A percentile compares a stretch with the other conserved stretches of the same genome.
Evolutionary conservation across 441 rosid species (phyloP).

Genomic region (Gossypium schwendimanii): DNA sequence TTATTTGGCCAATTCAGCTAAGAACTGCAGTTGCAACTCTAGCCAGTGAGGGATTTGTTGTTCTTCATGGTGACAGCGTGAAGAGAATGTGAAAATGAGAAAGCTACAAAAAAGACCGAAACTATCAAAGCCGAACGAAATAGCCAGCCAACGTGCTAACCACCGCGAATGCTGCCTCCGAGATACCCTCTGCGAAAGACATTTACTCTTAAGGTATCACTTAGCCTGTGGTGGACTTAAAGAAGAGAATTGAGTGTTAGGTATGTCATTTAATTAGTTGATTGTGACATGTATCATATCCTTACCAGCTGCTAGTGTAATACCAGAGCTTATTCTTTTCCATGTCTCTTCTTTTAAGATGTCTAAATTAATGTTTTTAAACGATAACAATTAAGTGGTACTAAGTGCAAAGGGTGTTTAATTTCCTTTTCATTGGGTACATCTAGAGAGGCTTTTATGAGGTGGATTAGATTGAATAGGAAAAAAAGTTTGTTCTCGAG

Average conservation of each 20-base stretch:
- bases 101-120: background rate
- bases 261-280: background rate
- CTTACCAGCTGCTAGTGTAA: background rate
- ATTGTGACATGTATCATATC: background rate
- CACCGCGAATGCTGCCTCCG: background rate
- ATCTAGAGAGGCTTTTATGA: background rate
- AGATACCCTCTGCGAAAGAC: background rate
- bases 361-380: background rate
- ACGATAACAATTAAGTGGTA: background rate
- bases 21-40: constrained; percentile 59
- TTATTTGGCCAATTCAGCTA: constrained; percentile 35
- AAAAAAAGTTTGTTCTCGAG: background rate
- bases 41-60: constrained; percentile 64
- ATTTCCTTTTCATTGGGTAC: background rate
- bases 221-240: background rate
- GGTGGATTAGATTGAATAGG: background rate
- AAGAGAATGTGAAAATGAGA: constrained; percentile 41
- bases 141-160: background rate
- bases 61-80: constrained; percentile 57
- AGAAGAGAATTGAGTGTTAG: background rate
- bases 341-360: background rate
- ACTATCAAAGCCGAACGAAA: background rate
- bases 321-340: background rate
- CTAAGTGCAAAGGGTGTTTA: background rate
- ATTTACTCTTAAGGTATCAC: background rate